Evolutionary conservation across 768 basidiomycete species (phyloP), one percentile per base, ranked within the genome.

Genomic region (Macrolepiota albuminosa): DNA sequence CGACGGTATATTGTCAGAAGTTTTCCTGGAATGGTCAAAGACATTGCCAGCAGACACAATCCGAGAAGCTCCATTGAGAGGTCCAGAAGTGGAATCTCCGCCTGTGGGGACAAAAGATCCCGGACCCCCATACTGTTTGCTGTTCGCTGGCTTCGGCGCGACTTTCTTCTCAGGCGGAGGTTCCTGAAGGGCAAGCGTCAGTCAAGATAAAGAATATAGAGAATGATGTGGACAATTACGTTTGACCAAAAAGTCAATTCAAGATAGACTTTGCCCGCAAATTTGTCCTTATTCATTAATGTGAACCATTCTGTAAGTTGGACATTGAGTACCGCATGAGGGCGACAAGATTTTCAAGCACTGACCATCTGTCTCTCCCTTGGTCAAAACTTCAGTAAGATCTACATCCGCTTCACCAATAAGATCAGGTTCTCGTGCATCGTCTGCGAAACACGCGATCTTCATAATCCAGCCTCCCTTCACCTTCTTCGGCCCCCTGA

Each of bases 201-300:
- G 34, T 47, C 40, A 24, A 16, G 13, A 51, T 6, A 9, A 18
- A 21, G 21, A 43, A 16, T 48, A 26, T 40, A 21, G 13, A 29
- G 29, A 62, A 21, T 13, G n/a, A 62, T n/a, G 10, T 51, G n/a
- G 49, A 36, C 33, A 81, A 88, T 58, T 62, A 93, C 92, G 70
- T 93, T 93, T 10, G 95, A 95, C 87, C 92, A 99, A 76, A 96
- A 98, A 0, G 97, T 99, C 67, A 98, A 72, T 71, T 99, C 97
- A 24, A 98, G 79, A 70, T 96, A 98, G 13, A 99, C 87, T 72
- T 98, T 96, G 7, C 97, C 97, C 31, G 88, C 86, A 71, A 97
- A 98, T 66, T 92, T 92, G 63, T 93, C 93, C 73, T 95, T 98
- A 75, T 90, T 82, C 72, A 81, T 84, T 31, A 98, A 78, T 24